Evolutionary conservation across 345 rosid species (phyloP).

Genomic region (Eucalyptus camaldulensis): DNA sequence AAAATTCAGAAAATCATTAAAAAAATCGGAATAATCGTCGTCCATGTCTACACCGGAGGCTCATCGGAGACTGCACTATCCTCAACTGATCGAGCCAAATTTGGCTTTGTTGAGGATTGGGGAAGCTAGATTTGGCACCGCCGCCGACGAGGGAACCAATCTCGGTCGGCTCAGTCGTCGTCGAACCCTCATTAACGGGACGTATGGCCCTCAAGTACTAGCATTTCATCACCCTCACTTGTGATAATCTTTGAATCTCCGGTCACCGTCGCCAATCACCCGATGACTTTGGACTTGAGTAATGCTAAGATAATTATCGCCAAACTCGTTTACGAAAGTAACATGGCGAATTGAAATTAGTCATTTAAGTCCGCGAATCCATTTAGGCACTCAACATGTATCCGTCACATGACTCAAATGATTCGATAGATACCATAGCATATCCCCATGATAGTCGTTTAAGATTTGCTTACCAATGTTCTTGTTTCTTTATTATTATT

Average conservation of each 20-base stretch:
- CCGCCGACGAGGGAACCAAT: not conserved
- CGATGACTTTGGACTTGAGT: not conserved
- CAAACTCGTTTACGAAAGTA: not conserved
- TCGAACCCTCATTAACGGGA: not conserved
- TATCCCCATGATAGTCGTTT: not conserved
- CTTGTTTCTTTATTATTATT: too few species aligned
- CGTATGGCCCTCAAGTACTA: not conserved
- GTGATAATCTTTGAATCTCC: not conserved
- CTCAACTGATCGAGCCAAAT: not conserved
- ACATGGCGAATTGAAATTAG: not conserved
- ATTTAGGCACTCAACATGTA: not conserved
- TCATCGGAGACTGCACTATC: not conserved
- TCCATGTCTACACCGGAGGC: not conserved
- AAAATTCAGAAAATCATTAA: not conserved
- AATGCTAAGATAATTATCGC: not conserved
- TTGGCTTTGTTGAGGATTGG: not conserved
- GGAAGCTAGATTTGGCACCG: not conserved
- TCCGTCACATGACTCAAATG: not conserved
- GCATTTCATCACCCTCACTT: not conserved
- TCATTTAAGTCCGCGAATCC: not conserved
- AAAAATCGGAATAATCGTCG: not conserved
- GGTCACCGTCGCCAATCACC: not conserved
- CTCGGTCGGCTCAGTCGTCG: not conserved
- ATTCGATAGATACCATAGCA: not conserved
- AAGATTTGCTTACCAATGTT: too few species aligned